A percentile compares a stretch with the other conserved stretches of the same genome.
These are phyloP conservation scores for Cutaneotrichosporon cutaneum DNA, from an alignment of 1,284 basidiomycete genomes.

Conservation along the genomic window DNA sequence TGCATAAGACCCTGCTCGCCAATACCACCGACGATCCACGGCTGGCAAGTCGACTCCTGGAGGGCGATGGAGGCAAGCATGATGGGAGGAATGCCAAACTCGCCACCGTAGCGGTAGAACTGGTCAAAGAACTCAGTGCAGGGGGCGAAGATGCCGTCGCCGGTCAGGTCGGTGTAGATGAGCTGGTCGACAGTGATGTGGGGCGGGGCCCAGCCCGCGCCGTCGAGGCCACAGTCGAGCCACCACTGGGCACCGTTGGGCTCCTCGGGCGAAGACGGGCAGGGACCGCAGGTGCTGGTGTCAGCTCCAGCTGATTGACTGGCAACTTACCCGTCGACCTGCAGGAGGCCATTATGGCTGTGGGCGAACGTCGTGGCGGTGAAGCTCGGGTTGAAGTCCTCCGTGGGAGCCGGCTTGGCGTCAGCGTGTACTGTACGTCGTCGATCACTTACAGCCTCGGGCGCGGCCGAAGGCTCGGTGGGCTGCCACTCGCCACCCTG, in stretches of 20 bases:
- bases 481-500: background rate
- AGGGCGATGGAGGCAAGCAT: slow-evolving; percentile 80
- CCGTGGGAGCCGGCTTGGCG: background rate
- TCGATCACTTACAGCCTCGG: slow-evolving; percentile 1
- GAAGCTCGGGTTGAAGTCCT: background rate
- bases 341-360: background rate
- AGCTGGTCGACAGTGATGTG: slow-evolving; percentile 59
- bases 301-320: background rate
- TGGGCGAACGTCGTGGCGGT: background rate
- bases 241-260: slow-evolving; percentile 74
- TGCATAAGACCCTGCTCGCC: slow-evolving; percentile 85
- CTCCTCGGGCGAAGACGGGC: slow-evolving; percentile 48
- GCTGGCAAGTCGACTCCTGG: slow-evolving; percentile 67
- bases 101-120: slow-evolving; percentile 65
- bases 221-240: slow-evolving; percentile 72
- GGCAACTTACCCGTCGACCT: slow-evolving; percentile 1
- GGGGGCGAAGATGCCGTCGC: slow-evolving; percentile 63
- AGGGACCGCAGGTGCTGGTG: slow-evolving; percentile 37
- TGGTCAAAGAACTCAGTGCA: slow-evolving; percentile 61
- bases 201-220: slow-evolving; percentile 45
- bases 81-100: slow-evolving; percentile 59
- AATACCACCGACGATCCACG: slow-evolving; percentile 19
- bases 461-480: background rate
- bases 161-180: slow-evolving; percentile 58
- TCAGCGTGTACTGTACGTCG: too few relatives aligned